phyloP scores from a whole-genome alignment of 257 asterid genomes.

The Capsicum pubescens region DNA sequence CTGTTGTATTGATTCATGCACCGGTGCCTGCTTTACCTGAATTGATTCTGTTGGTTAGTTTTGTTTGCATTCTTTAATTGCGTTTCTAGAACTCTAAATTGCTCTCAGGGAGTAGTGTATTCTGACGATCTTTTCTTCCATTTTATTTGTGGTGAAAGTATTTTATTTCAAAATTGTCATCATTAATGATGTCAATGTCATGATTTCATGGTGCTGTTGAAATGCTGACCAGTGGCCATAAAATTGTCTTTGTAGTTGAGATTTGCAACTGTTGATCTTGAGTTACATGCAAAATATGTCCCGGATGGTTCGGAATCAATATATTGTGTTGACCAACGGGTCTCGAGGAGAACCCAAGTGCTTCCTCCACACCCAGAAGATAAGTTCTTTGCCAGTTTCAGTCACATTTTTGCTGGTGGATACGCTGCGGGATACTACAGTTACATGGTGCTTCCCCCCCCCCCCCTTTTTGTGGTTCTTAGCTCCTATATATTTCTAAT shows the following conservation, averaged over 20 bases:
- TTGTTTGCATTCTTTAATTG: neutral
- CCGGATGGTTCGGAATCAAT: conserved; percentile 90
- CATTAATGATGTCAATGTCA: conserved; percentile 9
- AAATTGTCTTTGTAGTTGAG: conserved; percentile 62
- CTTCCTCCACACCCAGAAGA: conserved; percentile 89
- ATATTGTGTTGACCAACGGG: conserved; percentile 78
- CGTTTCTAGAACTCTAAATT: neutral
- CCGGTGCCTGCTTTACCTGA: neutral
- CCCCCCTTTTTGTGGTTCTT: conserved; percentile 1
- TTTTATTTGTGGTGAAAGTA: conserved; percentile 12
- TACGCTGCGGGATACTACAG: conserved; percentile 99
- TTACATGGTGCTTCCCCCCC: conserved; percentile 71
- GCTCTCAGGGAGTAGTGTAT: neutral
- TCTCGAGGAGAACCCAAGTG: conserved; percentile 74
- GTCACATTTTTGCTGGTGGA: conserved; percentile 96
- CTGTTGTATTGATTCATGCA: neutral
- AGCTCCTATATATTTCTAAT: neutral
- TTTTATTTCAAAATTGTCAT: neutral
- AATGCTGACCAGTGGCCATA: conserved; percentile 24
- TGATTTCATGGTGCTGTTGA: conserved; percentile 15
- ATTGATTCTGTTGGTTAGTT: conserved; percentile 9
- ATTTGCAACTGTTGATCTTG: conserved; percentile 83
- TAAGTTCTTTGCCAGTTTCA: conserved; percentile 84
- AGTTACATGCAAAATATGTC: conserved; percentile 77
- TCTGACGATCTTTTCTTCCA: neutral